phyloP scores from a whole-genome alignment of 2,329 filamentous ascomycete genomes.

The Neonectria magnoliae region DNA sequence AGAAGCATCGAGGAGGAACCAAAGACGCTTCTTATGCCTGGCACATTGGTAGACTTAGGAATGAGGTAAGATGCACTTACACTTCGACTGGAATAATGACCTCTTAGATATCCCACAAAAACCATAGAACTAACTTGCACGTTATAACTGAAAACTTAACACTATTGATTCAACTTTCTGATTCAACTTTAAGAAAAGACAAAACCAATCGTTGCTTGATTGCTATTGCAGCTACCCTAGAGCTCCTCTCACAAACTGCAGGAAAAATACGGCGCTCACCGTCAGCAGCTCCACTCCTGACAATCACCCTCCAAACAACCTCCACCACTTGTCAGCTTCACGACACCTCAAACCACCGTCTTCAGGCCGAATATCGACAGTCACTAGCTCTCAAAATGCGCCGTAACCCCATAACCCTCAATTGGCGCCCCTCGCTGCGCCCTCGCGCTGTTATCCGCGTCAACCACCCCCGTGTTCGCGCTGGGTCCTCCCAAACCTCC shows the following conservation, averaged over 20 bases:
- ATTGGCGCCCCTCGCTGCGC: slow-evolving; percentile 36
- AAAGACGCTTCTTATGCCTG: no score
- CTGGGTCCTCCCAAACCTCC: slow-evolving; percentile 46
- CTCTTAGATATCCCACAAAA: no score
- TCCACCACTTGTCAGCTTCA: not conserved
- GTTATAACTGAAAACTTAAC: no score
- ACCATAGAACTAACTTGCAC: no score
- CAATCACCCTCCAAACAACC: not conserved
- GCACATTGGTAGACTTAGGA: no score
- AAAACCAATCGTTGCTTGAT: not conserved
- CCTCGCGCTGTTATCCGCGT: slow-evolving; percentile 19
- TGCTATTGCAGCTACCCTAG: slow-evolving; percentile 1
- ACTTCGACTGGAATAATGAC: no score
- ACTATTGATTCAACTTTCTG: not conserved
- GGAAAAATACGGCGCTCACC: not conserved
- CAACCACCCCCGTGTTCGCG: slow-evolving; percentile 23
- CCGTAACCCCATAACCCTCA: slow-evolving; percentile 31
- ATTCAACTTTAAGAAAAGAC: not conserved
- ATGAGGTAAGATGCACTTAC: no score
- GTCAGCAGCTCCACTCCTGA: slow-evolving; percentile 2
- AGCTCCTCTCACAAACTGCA: not conserved
- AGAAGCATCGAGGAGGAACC: no score
- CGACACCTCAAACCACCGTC: not conserved
- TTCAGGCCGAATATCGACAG: not conserved
- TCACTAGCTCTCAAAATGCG: slow-evolving; percentile 35